These are phyloP conservation scores for Carex scoparia DNA, from an alignment of 176 grass and related monocot species.

Conservation along the genomic window DNA sequence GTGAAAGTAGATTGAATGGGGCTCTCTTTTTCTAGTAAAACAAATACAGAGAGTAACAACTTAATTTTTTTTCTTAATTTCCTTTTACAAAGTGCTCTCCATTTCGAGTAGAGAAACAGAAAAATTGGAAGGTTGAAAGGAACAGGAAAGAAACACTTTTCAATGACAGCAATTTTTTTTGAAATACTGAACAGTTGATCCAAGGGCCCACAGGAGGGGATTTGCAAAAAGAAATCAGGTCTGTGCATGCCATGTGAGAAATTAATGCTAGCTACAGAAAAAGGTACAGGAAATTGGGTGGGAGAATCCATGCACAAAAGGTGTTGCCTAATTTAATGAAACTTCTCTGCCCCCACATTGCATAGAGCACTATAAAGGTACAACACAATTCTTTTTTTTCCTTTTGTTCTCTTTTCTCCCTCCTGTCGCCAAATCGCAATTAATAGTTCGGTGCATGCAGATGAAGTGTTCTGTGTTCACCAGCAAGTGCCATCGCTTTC, in stretches of 20 bases:
- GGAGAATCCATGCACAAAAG: slow-evolving; percentile 17
- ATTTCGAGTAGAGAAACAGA: background rate
- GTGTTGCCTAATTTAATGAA: background rate
- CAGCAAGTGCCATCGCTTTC: background rate
- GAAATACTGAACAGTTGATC: background rate
- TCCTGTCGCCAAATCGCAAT: background rate
- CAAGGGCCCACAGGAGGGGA: background rate
- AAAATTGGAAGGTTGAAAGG: background rate
- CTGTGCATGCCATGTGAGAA: slow-evolving; percentile 9
- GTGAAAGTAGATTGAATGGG: background rate
- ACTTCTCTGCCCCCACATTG: background rate
- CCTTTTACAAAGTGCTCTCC: background rate
- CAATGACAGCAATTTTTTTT: background rate
- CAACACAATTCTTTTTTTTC: background rate
- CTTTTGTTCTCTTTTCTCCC: background rate
- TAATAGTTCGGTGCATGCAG: slow-evolving; percentile 11
- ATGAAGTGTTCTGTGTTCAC: background rate
- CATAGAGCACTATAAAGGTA: background rate
- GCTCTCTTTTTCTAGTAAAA: background rate
- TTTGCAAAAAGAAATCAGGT: background rate
- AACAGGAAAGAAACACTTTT: background rate
- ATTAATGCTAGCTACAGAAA: background rate
- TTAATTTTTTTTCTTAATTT: too few relatives aligned
- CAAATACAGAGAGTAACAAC: background rate
- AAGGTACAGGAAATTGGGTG: background rate